Base-by-base conservation (phyloP, 2,329 filamentous ascomycete genomes). In the Alternaria sp. region DNA sequence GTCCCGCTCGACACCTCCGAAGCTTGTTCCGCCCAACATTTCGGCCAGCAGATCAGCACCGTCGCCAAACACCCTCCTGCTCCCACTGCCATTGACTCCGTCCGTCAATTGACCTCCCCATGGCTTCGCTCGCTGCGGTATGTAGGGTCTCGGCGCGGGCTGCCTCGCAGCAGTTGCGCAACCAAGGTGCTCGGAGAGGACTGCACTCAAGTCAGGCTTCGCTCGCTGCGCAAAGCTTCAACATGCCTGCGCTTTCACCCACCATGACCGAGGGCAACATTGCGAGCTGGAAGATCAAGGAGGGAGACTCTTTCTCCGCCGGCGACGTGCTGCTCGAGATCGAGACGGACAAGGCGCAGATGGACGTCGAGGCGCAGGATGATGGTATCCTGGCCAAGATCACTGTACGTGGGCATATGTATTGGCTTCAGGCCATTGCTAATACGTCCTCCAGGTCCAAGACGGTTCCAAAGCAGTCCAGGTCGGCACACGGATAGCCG, bases 181-280 rank as follows among this genome's bases (percentile, higher is more conserved):
- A 67, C 70, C 82, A 88, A 83, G 85, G 83, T 69, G 76, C 84
- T 68, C 79, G 83, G 73, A 84, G 89, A 86, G 91, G 86, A 73
- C 89, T 92, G 79, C 85, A 86, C 69, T 88, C 89, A 45, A 88
- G 88, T 59, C 81, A 88, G 61, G 82, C 86, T 71, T 85, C 84
- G 73, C 85, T 90, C 72, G 93, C 91, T 54, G 93, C 93, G 23
- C 90, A 93, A 69, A 96, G 94, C 82, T 93, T 96, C 82, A 91
- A 89, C 59, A 97, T 97, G 93, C 93, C 93, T 25, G 93, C 93
- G 44, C 87, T 97, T 67, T 96, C 93, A 66, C 93, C 93, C 59
- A 97, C 93, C 61, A 97, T 97, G 93, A 97, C 93, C 66, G 93
- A 97, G 82, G 93, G 93, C 65, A 96, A 93, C 81, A 96, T 97